Evolutionary conservation across 192 early-diverging fungal genomes (phyloP), one percentile per base, ranked within the genome.

Genomic region (Podila verticillata): DNA sequence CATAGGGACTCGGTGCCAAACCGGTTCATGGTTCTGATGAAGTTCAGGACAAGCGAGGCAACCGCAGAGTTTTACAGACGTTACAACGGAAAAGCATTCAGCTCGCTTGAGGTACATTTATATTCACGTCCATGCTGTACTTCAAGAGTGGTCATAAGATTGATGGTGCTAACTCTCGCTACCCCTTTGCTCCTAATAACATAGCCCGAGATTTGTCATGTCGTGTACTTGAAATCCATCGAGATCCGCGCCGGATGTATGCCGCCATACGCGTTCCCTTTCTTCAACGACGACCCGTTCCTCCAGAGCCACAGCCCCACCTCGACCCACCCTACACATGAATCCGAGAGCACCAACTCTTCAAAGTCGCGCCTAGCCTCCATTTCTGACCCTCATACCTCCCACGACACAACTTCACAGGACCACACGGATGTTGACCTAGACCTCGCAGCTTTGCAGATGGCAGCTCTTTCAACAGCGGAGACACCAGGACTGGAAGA

Each of bases 51-150:
- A 48, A 57, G 62, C 3, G 68, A 84, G 20, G 73, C 85, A 9
- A 93, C 95, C 2, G 77, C 78, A 28, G 85, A 86, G 57, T 98
- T 97, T 72, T 90, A 93, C 49, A 71, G 60, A 8, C 84, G 92
- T 54, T 98, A 89, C 87, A 97, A 95, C 70, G 96, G 95, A 35
- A 87, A 89, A 63, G 86, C 88, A 7, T 99, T 97, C 70, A 95
- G 90, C 62, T 93, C 93, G 8, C 84, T 98, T 32, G 95, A 98
- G 79, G 89, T 87, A 64, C 51, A 34, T 6, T 35, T 19, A 48
- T 6, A 2, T 13, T 59, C 12, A 7, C 0, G 12, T 71, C 28
- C 15, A 10, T 60, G 6, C 20, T 28, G 0, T 32, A 4, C 39
- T 1, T 3, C 39, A 44, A 44, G 39, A 15, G 13, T 15, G 39